Evolutionary conservation across 2,329 filamentous ascomycete genomes (phyloP), one percentile per base, ranked within the genome.

Genomic region (Aureobasidium uvarum): DNA sequence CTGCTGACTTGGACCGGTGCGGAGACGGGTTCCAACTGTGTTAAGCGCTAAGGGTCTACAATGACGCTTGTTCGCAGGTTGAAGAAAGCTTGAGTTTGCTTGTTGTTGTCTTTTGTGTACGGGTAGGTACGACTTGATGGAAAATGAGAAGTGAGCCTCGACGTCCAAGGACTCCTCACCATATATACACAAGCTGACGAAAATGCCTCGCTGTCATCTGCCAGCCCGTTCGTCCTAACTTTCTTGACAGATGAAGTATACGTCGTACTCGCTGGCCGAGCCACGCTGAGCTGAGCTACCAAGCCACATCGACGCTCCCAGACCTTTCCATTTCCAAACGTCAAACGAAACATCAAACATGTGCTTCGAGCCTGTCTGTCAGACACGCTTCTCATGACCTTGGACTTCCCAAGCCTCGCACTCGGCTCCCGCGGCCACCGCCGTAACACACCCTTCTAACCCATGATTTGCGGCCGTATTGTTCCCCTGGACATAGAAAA

Each of bases 301-400:
- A 48, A 60, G 58, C 58, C 58, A 62, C 33, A 62, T 39, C 58
- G 58, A 62, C 41, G 41, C 55, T 43, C 55, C 55, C 28, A 59
- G 55, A 36, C 43, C 58, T 50, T 46, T 62, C 31, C 28, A 13
- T 36, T 11, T 18, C 20, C 56, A 50, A 60, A 60, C 38, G 36
- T 31, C 52, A 41, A 20, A 38, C 28, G 25, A 58, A 43, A 36
- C 55, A 46, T 59, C 41, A 58, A 43, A 45, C 55, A 59, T 59
- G 55, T 33, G 39, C 55, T 59, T 43, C 18, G 41, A 25, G 7
- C 28, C 28, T 31, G 38, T 59, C 28, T 36, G 55, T 36, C 55
- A 36, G 28, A 46, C 41, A 46, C 41, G 25, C 36, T 59, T 33
- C n/a, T 36, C 33, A 45, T 36, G 10, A 36, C 6, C 46, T 23